phyloP scores from a whole-genome alignment of 352 stramenopile genomes.

The Phytopythium aichiense region DNA sequence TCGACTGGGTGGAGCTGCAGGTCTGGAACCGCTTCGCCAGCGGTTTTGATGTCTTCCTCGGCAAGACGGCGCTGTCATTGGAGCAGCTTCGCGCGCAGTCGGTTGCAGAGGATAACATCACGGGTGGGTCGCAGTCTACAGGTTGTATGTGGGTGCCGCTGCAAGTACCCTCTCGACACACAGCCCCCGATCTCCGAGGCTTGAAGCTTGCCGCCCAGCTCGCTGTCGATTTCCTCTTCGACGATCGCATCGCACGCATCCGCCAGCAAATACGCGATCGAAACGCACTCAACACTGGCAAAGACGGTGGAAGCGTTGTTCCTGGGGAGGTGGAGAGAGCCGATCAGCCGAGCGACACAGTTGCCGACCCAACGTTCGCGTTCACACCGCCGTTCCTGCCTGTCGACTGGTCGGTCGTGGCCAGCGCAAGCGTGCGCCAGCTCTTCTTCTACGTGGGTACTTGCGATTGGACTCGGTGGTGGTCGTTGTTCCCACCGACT shows the following conservation, averaged over 20 bases:
- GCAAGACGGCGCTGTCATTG: slow-evolving; percentile 29
- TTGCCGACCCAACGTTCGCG: slow-evolving; percentile 51
- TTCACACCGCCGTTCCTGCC: slow-evolving; percentile 42
- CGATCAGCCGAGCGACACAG: background rate
- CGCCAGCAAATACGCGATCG: slow-evolving; percentile 13
- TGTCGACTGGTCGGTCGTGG: slow-evolving; percentile 59
- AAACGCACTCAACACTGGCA: background rate
- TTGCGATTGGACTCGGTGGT: background rate
- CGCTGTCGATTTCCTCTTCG: slow-evolving; percentile 23
- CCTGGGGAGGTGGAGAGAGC: background rate
- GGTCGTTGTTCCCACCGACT: background rate
- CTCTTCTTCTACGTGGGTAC: slow-evolving; percentile 61
- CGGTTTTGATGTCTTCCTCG: slow-evolving; percentile 55
- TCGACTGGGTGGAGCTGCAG: slow-evolving; percentile 51
- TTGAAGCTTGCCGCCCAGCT: slow-evolving; percentile 35
- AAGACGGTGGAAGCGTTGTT: background rate
- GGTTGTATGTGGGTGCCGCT: slow-evolving; percentile 37
- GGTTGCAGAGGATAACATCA: background rate
- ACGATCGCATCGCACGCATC: slow-evolving; percentile 23
- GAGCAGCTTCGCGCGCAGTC: slow-evolving; percentile 16
- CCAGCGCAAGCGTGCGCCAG: slow-evolving; percentile 45
- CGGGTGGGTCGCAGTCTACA: slow-evolving; percentile 7
- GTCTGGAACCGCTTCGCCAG: slow-evolving; percentile 61
- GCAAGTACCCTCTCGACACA: slow-evolving; percentile 13
- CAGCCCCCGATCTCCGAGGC: background rate